Percentiles rank a stretch among this genome's conserved stretches.
Evolutionary conservation across 2,329 filamentous ascomycete species (phyloP).

Genomic region (Botrytis sinoallii): DNA sequence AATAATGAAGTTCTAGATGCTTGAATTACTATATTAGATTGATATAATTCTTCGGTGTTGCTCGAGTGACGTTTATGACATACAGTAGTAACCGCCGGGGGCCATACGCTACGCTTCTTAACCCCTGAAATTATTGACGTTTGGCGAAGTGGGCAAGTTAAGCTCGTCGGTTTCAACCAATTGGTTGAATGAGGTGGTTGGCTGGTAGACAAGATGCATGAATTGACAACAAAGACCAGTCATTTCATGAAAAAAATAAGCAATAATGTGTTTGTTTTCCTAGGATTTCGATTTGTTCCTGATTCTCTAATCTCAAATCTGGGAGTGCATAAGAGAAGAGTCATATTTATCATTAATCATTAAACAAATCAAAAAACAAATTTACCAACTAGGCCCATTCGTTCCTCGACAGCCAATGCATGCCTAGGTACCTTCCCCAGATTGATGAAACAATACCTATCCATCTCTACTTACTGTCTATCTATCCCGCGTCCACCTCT

Average conservation of each 20-base stretch:
- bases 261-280: background rate
- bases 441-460: constrained; percentile 32
- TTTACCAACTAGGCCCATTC: background rate
- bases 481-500: background rate
- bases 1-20: background rate
- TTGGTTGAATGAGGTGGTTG: constrained; percentile 1
- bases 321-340: background rate
- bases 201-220: constrained; percentile 11
- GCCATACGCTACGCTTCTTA: background rate
- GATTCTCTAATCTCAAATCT: background rate
- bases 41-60: background rate
- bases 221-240: background rate
- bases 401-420: constrained; percentile 25
- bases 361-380: background rate
- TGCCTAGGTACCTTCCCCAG: constrained; percentile 31
- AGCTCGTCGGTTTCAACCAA: background rate
- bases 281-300: background rate
- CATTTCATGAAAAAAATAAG: background rate
- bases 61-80: background rate
- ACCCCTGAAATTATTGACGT: constrained; percentile 3
- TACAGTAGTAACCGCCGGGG: background rate
- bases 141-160: constrained; percentile 2
- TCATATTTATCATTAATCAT: background rate
- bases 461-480: background rate
- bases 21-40: background rate